phyloP scores from a whole-genome alignment of 768 basidiomycete species.

The Lactarius quietus region DNA sequence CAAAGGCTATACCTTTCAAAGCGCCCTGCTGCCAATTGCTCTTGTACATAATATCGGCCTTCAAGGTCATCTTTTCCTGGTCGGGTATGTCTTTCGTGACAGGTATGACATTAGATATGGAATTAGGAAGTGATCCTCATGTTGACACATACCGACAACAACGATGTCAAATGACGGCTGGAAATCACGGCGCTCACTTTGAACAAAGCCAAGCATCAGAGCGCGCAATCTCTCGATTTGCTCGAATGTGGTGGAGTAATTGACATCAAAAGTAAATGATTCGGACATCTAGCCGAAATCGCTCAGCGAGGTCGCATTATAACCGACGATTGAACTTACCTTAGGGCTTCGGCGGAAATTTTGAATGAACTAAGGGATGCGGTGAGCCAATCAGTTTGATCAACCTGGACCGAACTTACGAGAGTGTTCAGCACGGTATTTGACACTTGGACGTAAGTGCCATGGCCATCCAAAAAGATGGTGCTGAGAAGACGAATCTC shows the following conservation, averaged over 20 bases:
- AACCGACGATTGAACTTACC: conserved; percentile 34
- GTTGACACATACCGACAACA: conserved; percentile 48
- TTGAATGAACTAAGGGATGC: conserved; percentile 52
- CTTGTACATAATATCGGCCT: conserved; percentile 86
- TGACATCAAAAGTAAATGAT: conserved; percentile 77
- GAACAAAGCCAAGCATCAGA: conserved; percentile 77
- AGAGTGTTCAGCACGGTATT: conserved; percentile 56
- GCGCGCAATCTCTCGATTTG: conserved; percentile 72
- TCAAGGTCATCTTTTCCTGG: conserved; percentile 72
- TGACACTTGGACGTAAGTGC: conserved; percentile 65
- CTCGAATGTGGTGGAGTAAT: conserved; percentile 74
- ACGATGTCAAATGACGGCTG: conserved; percentile 69
- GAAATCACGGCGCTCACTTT: conserved; percentile 69
- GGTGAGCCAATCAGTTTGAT: background rate
- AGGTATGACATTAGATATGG: conserved; percentile 12
- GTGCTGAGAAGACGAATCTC: conserved; percentile 84
- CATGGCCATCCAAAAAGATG: conserved; percentile 58
- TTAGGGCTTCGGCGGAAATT: conserved; percentile 71
- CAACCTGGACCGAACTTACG: conserved; percentile 35
- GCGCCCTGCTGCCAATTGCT: conserved; percentile 80
- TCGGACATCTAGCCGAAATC: conserved; percentile 57
- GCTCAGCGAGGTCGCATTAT: conserved; percentile 11
- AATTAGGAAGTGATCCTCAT: background rate
- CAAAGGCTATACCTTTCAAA: conserved; percentile 48
- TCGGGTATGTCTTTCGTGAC: conserved; percentile 62